phyloP scores from a whole-genome alignment of 2,329 filamentous ascomycete genomes.

The Xylariales sp. region DNA sequence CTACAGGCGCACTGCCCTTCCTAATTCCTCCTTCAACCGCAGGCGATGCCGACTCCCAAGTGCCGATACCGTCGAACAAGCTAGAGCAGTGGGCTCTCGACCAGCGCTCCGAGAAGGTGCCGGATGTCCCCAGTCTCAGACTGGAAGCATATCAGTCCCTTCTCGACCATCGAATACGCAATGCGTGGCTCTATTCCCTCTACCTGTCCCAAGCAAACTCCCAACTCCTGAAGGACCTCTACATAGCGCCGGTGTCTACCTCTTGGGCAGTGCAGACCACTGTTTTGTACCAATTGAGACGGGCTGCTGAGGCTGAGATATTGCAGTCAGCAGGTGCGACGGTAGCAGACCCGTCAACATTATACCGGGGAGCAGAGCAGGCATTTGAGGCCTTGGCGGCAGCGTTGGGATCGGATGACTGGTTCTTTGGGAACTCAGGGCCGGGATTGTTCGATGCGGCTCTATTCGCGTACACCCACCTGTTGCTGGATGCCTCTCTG shows the following conservation, averaged over 20 bases:
- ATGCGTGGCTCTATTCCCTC: conserved; percentile 82
- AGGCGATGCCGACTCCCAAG: conserved; percentile 25
- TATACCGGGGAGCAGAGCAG: conserved; percentile 39
- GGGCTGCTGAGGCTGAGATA: conserved; percentile 71
- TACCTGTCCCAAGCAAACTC: conserved; percentile 72
- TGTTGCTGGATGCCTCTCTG: conserved; percentile 63
- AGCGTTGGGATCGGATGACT: conserved; percentile 34
- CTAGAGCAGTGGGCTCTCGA: conserved; percentile 65
- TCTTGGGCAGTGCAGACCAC: conserved; percentile 59
- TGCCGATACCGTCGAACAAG: conserved; percentile 57
- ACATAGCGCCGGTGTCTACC: conserved; percentile 60
- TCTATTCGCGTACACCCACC: conserved; percentile 84
- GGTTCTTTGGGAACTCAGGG: conserved; percentile 44
- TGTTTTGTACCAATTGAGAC: conserved; percentile 61
- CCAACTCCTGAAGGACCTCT: conserved; percentile 63
- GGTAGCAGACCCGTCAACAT: conserved; percentile 31
- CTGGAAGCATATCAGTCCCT: conserved; percentile 76
- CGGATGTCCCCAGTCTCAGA: conserved; percentile 48
- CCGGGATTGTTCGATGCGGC: conserved; percentile 82
- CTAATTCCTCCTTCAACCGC: conserved; percentile 55
- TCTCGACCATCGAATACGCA: conserved; percentile 70
- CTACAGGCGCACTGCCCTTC: conserved; percentile 83
- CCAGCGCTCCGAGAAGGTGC: conserved; percentile 34
- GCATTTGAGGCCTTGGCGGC: conserved; percentile 44
- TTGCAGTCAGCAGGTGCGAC: conserved; percentile 47